These are phyloP conservation scores for Neodidymelliopsis sp. DNA, from an alignment of 2,329 filamentous ascomycete genomes.

Conservation along the genomic window DNA sequence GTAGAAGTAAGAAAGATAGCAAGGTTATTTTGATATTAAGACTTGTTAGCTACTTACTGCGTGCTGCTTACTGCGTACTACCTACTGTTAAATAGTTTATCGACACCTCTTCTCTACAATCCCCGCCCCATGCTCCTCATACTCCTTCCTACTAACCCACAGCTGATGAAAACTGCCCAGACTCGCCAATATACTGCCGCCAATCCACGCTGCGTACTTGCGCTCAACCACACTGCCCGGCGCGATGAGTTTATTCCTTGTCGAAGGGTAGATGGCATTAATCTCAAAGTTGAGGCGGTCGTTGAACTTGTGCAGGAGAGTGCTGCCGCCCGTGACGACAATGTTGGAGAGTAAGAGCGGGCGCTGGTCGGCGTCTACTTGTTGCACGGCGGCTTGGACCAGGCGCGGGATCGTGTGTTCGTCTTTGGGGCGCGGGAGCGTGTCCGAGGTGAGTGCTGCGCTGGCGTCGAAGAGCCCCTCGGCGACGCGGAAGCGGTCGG, in stretches of 20 bases:
- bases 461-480: conserved; percentile 92
- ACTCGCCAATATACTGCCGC: conserved; percentile 93
- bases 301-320: conserved; percentile 87
- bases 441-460: conserved; percentile 67
- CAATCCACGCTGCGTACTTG: conserved; percentile 93
- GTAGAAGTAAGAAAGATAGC: no score
- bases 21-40: no score
- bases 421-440: conserved; percentile 66
- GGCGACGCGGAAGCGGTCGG: conserved; percentile 83
- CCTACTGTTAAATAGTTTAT: no score
- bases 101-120: conserved; percentile 98
- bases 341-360: conserved; percentile 86
- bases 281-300: conserved; percentile 90
- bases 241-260: conserved; percentile 87
- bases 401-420: conserved; percentile 84
- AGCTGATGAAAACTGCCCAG: conserved; percentile 98
- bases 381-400: conserved; percentile 77
- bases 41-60: no score
- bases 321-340: conserved; percentile 89
- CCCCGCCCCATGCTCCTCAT: conserved; percentile 88
- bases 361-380: conserved; percentile 88
- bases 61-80: no score
- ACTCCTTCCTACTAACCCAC: conserved; percentile 98
- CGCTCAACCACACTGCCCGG: conserved; percentile 86
- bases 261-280: conserved; percentile 79